These are phyloP conservation scores for Funneliformis geosporum DNA, from an alignment of 192 early-diverging fungal genomes.

Conservation along the genomic window DNA sequence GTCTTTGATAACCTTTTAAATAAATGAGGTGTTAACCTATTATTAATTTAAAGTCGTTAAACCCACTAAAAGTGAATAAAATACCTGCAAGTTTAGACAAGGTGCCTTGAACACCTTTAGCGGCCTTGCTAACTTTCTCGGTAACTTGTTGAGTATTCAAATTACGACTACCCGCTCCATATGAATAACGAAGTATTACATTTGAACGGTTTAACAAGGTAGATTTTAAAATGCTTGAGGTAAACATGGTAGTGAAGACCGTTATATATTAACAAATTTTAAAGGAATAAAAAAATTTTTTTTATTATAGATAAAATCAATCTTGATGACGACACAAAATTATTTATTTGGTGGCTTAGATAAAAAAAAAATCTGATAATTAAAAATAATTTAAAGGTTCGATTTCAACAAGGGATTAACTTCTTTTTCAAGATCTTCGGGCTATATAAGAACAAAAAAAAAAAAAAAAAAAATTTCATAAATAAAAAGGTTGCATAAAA, in stretches of 20 bases:
- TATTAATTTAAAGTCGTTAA: not conserved
- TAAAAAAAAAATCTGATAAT: too few relatives aligned
- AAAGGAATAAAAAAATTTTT: too few relatives aligned
- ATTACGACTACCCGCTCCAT: not conserved
- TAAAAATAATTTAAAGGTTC: too few relatives aligned
- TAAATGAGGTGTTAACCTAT: not conserved
- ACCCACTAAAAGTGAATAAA: not conserved
- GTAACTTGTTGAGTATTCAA: not conserved
- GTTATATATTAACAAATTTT: not conserved
- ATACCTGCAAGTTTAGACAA: constrained; percentile 13
- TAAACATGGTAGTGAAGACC: not conserved
- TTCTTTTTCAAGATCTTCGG: not conserved
- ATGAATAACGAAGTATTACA: not conserved
- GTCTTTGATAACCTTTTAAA: constrained; percentile 18
- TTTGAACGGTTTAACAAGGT: not conserved
- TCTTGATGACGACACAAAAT: not conserved
- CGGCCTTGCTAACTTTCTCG: too few relatives aligned
- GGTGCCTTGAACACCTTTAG: not conserved
- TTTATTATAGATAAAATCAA: not conserved
- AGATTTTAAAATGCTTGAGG: not conserved
- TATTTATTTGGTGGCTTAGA: not conserved
- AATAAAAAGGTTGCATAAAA: too few relatives aligned
- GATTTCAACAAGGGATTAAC: not conserved
- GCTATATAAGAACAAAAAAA: not conserved
- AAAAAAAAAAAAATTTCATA: not conserved